Evolutionary conservation across 352 stramenopile species (phyloP), one percentile per base, ranked within the genome.

Genomic region (Pythium pectinolyticum): DNA sequence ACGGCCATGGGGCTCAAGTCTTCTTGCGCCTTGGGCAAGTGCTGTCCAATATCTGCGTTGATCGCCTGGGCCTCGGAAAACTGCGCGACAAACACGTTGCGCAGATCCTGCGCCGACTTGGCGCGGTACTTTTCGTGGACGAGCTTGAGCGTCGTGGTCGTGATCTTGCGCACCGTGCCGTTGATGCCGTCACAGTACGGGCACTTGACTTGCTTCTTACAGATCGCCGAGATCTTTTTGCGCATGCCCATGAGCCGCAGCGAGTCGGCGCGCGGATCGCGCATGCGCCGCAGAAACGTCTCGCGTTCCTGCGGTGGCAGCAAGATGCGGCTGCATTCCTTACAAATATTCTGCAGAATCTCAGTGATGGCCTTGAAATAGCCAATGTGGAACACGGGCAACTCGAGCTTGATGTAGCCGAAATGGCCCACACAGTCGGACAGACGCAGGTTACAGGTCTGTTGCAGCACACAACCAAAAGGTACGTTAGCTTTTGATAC

Each of bases 361-460:
- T 97, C 90, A 14, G 99, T 90, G 49, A 97, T 99, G 65, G 98
- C 94, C 63, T 99, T 99, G 70, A 99, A 97, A 75, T 98, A 99
- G 6, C 98, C 98, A 75, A 99, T 99, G 80, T 99, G 97, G 74
- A 99, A 99, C 57, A 99, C 97, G 0, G 98, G 98, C 32, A 99
- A 86, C 66, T 96, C 92, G 32, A 99, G 75, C 54, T 97, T 89
- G 72, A 99, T 99, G 82, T 99, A 98, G 20, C 97, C 98, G 82
- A 98, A 99, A 73, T 99, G 97, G 17, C 98, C 98, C 7, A 98
- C 94, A 71, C 97, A 99, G 72, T 99, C 97, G 12, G 90, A 79
- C 28, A 99, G 73, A 54, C 98, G 98, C 43, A 97, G 57, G 56
- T 92, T 74, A 52, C 86, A 95, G 19, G 86, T 95, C 43, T 81